Evolutionary conservation across 163 green algal genomes (phyloP), one percentile per base, ranked within the genome.

Genomic region (Picocystis sp.): DNA sequence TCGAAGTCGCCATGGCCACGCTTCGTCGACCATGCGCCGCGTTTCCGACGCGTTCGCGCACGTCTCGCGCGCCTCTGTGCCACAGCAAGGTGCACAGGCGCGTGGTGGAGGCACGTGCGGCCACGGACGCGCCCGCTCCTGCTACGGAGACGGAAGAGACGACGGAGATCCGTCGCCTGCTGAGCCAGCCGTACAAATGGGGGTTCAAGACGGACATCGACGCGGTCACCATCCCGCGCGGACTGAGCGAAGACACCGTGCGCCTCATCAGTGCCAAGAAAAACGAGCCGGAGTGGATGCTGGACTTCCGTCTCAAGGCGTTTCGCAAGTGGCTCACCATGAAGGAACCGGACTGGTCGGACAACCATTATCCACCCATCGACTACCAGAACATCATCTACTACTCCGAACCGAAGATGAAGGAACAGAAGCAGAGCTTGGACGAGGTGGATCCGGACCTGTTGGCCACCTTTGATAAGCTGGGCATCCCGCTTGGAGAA

Each of bases 361-460:
- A 98, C 68, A 96, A 96, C 53, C 51, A 63, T 42, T 79, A 71
- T 46, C 75, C 77, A 2, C 42, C 56, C 22, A 81, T 92, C 33
- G 62, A 92, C 65, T 54, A 52, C 45, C 84, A 97, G 60, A 69
- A 77, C 57, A 43, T 94, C 33, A 75, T 64, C 43, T 99, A 98
- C 71, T 98, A 98, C 73, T 91, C 77, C 15, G 87, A 89, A 47
- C 90, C 90, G 14, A 95, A 93, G 68, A 50, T 74, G 15, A 86
- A 92, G 70, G 73, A 85, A 50, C 91, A 93, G 70, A 86, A 93
- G 61, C 5, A 68, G 25, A 79, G 58, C 33, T 62, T 95, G 48
- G 86, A 94, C 42, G 83, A 94, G 61, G 83, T 99, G 3, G 90
- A 99, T 71, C 90, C 90, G 1, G 87, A 95, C 68, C 77, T 99